Percentiles rank a stretch among this genome's conserved stretches.
phyloP scores from a whole-genome alignment of 768 basidiomycete species.

The Infundibulicybe gibba region DNA sequence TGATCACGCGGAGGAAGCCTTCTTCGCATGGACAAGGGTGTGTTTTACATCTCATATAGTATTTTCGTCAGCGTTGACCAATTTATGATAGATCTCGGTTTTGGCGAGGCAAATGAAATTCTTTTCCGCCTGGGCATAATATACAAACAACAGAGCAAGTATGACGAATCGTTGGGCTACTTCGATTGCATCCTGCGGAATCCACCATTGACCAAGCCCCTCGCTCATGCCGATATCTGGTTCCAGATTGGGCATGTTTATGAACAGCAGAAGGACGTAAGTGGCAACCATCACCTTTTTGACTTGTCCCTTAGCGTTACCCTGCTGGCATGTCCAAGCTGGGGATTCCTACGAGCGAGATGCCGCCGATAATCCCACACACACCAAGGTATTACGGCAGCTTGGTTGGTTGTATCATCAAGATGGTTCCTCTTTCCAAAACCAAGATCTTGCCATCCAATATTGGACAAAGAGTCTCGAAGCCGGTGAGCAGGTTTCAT shows the following conservation, averaged over 20 bases:
- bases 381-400: slow-evolving; percentile 97
- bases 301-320: slow-evolving; percentile 9
- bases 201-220: slow-evolving; percentile 90
- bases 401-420: slow-evolving; percentile 98
- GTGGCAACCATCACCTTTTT: slow-evolving; percentile 11
- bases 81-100: slow-evolving; percentile 60
- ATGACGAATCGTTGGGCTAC: slow-evolving; percentile 81
- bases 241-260: slow-evolving; percentile 99
- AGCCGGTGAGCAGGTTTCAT: slow-evolving; percentile 59
- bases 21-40: no score
- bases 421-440: slow-evolving; percentile 91
- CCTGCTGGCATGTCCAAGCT: slow-evolving; percentile 72
- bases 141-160: slow-evolving; percentile 98
- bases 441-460: slow-evolving; percentile 90
- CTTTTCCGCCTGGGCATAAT: slow-evolving; percentile 98
- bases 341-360: slow-evolving; percentile 98
- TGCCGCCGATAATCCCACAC: slow-evolving; percentile 85
- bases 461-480: slow-evolving; percentile 95
- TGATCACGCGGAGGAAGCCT: slow-evolving; percentile 99
- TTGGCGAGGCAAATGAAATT: slow-evolving; percentile 98
- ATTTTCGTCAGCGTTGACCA: no score
- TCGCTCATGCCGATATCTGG: slow-evolving; percentile 92
- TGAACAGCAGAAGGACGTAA: slow-evolving; percentile 94
- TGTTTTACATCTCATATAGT: no score
- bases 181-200: slow-evolving; percentile 96